A percentile compares a stretch with the other conserved stretches of the same genome.
phyloP scores from a whole-genome alignment of 208 protist genomes.

The Naegleria lovaniensis region DNA sequence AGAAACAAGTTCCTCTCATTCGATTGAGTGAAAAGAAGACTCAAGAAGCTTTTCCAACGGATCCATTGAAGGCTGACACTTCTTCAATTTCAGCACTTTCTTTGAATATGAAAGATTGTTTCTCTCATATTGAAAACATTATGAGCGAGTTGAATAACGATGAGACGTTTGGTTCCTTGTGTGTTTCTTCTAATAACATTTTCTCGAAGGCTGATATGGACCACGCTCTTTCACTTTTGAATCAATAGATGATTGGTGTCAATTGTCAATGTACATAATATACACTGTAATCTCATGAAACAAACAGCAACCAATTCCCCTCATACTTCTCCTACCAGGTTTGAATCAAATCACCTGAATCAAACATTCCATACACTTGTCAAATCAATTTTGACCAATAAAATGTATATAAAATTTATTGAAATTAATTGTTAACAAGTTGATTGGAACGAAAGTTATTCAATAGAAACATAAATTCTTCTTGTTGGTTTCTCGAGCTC shows the following conservation, averaged over 20 bases:
- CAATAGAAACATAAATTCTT: no score
- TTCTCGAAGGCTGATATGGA: neutral
- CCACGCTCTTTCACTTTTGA: neutral
- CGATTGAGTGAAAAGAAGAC: neutral
- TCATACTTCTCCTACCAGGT: no score
- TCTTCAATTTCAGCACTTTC: neutral
- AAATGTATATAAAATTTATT: no score
- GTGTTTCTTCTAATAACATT: neutral
- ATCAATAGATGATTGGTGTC: neutral
- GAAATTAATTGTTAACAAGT: no score
- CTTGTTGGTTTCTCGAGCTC: no score
- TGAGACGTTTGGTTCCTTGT: neutral
- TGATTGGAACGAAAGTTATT: no score
- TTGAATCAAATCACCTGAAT: no score
- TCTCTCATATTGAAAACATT: neutral
- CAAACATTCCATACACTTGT: no score
- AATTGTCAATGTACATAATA: no score
- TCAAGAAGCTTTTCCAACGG: neutral
- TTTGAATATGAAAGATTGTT: neutral
- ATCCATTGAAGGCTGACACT: neutral
- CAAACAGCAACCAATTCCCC: no score
- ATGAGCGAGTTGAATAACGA: neutral
- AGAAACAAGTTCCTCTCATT: neutral
- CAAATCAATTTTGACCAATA: no score
- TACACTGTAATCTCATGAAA: no score